Percentiles rank a stretch among this genome's conserved stretches.
phyloP scores from a whole-genome alignment of 208 protist species.

The Phytomonas francai region DNA sequence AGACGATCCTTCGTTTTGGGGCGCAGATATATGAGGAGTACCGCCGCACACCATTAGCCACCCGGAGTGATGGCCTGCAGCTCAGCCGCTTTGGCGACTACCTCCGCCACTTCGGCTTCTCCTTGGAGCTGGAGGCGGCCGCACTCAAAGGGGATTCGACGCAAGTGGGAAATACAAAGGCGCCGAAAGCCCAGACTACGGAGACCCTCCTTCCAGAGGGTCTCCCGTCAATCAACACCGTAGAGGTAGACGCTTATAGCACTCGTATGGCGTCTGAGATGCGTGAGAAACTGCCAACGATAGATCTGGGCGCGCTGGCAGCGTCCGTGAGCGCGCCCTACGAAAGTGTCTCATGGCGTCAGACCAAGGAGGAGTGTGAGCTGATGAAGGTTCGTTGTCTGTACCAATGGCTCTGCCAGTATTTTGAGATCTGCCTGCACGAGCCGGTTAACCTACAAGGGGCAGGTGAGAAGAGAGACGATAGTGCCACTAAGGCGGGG shows the following conservation, averaged over 20 bases:
- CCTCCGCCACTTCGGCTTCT: slow-evolving; percentile 78
- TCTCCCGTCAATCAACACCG: slow-evolving; percentile 11
- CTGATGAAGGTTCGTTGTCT: slow-evolving; percentile 50
- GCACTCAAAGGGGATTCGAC: background rate
- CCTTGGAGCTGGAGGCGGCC: background rate
- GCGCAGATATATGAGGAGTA: slow-evolving; percentile 34
- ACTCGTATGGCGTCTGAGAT: slow-evolving; percentile 18
- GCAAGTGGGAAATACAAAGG: background rate
- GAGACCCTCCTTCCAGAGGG: background rate
- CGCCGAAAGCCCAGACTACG: no score
- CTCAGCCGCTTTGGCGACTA: slow-evolving; percentile 71
- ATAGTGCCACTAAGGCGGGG: no score
- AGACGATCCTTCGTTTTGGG: slow-evolving; percentile 38
- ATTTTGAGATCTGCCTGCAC: slow-evolving; percentile 25
- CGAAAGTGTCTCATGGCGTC: slow-evolving; percentile 45
- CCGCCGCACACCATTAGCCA: slow-evolving; percentile 8
- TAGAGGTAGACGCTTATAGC: slow-evolving; percentile 37
- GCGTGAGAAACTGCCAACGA: slow-evolving; percentile 36
- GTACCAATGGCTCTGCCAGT: slow-evolving; percentile 59
- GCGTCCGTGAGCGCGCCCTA: slow-evolving; percentile 34
- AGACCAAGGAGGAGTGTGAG: slow-evolving; percentile 40
- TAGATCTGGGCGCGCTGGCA: slow-evolving; percentile 17
- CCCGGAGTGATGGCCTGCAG: slow-evolving; percentile 26
- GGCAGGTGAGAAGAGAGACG: background rate
- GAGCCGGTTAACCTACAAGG: slow-evolving; percentile 4